These are phyloP conservation scores for Jimgerdemannia lactiflua DNA, from an alignment of 192 early-diverging fungal genomes.

Conservation along the genomic window DNA sequence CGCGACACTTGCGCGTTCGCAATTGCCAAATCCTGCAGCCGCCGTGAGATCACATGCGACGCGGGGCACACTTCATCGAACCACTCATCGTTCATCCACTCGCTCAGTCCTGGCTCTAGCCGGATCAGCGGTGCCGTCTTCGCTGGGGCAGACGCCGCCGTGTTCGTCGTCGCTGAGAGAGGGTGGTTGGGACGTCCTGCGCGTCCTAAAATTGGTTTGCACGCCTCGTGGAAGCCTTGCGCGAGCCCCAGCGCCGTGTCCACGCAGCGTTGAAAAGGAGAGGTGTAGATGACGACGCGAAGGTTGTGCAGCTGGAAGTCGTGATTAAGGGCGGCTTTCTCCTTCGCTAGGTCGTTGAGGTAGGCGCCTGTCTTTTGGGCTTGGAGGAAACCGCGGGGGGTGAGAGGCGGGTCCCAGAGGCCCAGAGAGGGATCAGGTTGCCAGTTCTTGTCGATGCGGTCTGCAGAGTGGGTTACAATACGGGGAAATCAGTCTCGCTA, in stretches of 20 bases:
- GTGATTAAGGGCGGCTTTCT: background rate
- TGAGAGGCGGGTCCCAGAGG: slow-evolving; percentile 31
- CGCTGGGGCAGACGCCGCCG: too few species aligned
- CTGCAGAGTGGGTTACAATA: slow-evolving; percentile 1
- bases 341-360: slow-evolving; percentile 13
- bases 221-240: slow-evolving; percentile 16
- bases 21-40: slow-evolving; percentile 21
- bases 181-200: background rate
- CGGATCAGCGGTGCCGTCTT: slow-evolving; percentile 9
- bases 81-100: slow-evolving; percentile 36
- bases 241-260: slow-evolving; percentile 28
- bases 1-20: slow-evolving; percentile 12
- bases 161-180: too few species aligned
- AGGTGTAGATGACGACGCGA: slow-evolving; percentile 22
- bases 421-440: slow-evolving; percentile 26
- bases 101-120: slow-evolving; percentile 29
- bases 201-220: background rate
- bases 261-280: slow-evolving; percentile 38
- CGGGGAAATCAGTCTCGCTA: background rate
- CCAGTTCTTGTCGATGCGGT: slow-evolving; percentile 26
- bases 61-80: slow-evolving; percentile 29
- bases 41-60: slow-evolving; percentile 13
- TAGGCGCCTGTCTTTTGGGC: slow-evolving; percentile 23
- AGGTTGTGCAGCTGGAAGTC: slow-evolving; percentile 13
- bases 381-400: slow-evolving; percentile 18